These are phyloP conservation scores for Yarrowia keelungensis DNA, from an alignment of 805 yeast species.

Conservation along the genomic window DNA sequence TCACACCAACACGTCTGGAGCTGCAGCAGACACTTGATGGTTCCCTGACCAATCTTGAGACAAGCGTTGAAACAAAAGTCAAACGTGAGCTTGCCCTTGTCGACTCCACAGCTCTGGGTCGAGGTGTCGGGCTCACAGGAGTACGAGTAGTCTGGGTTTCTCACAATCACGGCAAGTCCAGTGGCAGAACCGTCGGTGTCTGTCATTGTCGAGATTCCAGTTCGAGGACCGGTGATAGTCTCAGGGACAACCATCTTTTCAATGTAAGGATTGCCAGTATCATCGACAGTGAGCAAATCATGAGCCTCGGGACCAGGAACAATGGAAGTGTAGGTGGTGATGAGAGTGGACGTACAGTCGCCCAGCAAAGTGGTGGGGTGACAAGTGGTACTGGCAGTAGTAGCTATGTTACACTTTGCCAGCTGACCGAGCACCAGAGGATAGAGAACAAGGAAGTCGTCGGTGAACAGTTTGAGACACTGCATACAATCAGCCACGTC, in stretches of 20 bases:
- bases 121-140: neutral
- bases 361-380: neutral
- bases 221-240: conserved; percentile 3
- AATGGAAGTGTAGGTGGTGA: neutral
- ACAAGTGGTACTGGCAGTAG: neutral
- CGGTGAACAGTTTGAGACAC: neutral
- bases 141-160: neutral
- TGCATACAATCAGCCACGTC: neutral
- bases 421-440: neutral
- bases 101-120: neutral
- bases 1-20: neutral
- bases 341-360: neutral
- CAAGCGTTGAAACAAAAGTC: neutral
- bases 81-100: neutral
- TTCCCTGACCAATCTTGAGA: neutral
- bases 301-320: neutral
- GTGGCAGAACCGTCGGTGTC: neutral
- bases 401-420: neutral
- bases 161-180: neutral
- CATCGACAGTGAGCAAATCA: neutral
- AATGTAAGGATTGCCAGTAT: neutral
- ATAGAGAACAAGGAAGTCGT: neutral
- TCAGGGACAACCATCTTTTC: neutral
- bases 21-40: neutral
- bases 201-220: neutral